Base-by-base conservation (phyloP, 148 eudicot genomes). In the Tetragonia tetragonoides region DNA sequence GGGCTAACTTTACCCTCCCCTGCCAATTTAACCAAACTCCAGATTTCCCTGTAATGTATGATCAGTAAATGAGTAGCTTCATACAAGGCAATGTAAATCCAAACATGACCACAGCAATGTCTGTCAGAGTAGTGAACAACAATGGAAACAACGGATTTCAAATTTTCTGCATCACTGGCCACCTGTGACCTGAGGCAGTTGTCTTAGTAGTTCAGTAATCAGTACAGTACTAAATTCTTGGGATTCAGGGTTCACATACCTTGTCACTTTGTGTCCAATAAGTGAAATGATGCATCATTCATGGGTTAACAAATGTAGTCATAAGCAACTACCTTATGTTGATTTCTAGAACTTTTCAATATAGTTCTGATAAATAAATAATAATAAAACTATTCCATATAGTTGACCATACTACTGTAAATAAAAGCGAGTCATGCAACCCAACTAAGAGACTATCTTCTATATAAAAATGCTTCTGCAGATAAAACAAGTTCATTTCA, bases 1-100 rank as follows among this genome's bases (percentile, higher is more conserved):
- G 86, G 11, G 99, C 93, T 24, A 90, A 42, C 11, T 86, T 87
- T 54, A 95, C 83, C 81, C 99, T 89, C 80, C 89, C 82, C 61
- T 78, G 85, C 99, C 99, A 95, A 66, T 87, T 90, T 38, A 93
- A 87, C 76, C 81, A 71, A 72, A 93, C 84, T 67, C 97, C 97
- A 57, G 90, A 86, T 81, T 78, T 93, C 41, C 97, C 99, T 95
- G 88, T 72, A 74, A 62, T 28, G 40, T 10, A 17, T 16, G 51
- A 70, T 59, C 66, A 42, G 4, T 42, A 11, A 53, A 56, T 56
- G 20, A 75, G 51, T 49, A 39, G 3, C 51, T 51, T 75, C 46
- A 53, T 59, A 56, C 64, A 28, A 8, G 54, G 57, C 42, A 69
- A 66, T 11, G 7, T 34, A 67, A 56, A 53, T 3, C 46, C 68